phyloP scores from a whole-genome alignment of 176 grass and related monocot genomes.

The Bolboschoenus planiculmis region DNA sequence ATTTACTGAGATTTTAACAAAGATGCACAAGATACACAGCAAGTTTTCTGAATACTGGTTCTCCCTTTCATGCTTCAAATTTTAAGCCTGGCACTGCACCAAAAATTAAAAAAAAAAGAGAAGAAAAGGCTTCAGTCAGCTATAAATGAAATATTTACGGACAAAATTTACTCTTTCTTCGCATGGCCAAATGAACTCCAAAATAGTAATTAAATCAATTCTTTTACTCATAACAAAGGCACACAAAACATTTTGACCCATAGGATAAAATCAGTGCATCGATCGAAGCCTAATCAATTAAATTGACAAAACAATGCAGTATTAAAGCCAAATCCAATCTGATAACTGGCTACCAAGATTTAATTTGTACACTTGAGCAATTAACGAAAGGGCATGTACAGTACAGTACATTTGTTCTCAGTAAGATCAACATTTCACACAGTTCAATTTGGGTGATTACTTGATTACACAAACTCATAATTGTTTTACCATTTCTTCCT shows the following conservation, averaged over 20 bases:
- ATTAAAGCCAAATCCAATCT: background rate
- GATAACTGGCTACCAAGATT: background rate
- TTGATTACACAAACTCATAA: too few species aligned
- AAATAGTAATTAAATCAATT: background rate
- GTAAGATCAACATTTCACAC: background rate
- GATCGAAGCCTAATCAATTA: background rate
- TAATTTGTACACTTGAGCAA: background rate
- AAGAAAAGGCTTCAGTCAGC: background rate
- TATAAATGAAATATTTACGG: background rate
- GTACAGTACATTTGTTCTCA: background rate
- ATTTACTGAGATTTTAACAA: constrained; percentile 1
- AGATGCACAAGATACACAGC: background rate
- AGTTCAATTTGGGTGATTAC: background rate
- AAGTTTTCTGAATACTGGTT: background rate
- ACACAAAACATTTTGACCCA: background rate
- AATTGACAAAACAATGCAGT: background rate
- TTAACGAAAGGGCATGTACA: background rate
- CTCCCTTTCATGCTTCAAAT: background rate
- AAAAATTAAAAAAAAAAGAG: background rate
- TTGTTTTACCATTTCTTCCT: too few species aligned
- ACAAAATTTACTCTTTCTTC: background rate
- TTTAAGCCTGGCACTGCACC: background rate
- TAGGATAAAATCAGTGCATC: background rate
- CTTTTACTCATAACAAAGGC: background rate
- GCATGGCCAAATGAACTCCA: background rate